These are phyloP conservation scores for Paralagenidium karlingii DNA, from an alignment of 352 stramenopile genomes.

Conservation along the genomic window DNA sequence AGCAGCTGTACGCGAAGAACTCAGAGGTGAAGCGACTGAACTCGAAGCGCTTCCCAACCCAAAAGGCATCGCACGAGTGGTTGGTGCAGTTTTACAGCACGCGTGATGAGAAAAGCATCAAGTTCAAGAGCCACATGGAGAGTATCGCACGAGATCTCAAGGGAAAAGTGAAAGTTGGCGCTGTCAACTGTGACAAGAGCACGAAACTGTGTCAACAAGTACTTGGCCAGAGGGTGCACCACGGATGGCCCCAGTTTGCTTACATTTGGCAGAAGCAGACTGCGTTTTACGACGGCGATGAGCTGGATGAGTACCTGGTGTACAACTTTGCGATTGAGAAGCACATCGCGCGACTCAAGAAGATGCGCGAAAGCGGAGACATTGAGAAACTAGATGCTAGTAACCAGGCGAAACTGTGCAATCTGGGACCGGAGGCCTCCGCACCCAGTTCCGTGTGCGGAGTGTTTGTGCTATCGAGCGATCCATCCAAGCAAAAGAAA, in stretches of 20 bases:
- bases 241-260: constrained; percentile 37
- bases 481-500: constrained; percentile 16
- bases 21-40: constrained; percentile 43
- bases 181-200: constrained; percentile 68
- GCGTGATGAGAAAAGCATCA: constrained; percentile 26
- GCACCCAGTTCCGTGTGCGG: constrained; percentile 39
- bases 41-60: constrained; percentile 60
- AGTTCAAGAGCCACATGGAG: constrained; percentile 51
- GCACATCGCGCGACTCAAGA: constrained; percentile 52
- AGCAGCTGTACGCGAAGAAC: constrained; percentile 43
- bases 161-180: constrained; percentile 61
- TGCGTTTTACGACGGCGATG: constrained; percentile 29
- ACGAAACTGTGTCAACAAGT: constrained; percentile 30
- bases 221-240: no score
- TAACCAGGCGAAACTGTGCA: constrained; percentile 69
- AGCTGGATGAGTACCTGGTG: constrained; percentile 62
- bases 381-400: constrained; percentile 59
- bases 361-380: constrained; percentile 43
- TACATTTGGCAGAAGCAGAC: constrained; percentile 56
- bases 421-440: constrained; percentile 44
- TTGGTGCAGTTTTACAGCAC: constrained; percentile 68
- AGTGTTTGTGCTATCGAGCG: constrained; percentile 55
- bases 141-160: constrained; percentile 51
- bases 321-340: constrained; percentile 81
- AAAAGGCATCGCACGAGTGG: constrained; percentile 66